Percentiles rank a stretch among this genome's conserved stretches.
Conservation (phyloP, 805 yeast species). For the Ogataea neopini region DNA sequence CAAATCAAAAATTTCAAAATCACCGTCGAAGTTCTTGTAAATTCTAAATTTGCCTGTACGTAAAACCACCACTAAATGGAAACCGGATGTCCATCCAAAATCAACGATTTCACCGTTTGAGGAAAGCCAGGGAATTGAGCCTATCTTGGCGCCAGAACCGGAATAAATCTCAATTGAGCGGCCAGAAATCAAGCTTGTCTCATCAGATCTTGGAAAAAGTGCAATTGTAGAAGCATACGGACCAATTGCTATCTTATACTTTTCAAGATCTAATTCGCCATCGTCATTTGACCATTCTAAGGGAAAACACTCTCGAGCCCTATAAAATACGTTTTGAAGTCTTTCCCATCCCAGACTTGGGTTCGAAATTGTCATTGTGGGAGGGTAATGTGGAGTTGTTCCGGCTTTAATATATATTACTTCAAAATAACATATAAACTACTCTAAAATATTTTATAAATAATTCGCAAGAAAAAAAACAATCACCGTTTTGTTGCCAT, state of each 20-base stretch:
- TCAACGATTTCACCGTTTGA: constrained; percentile 55
- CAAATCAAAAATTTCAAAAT: constrained; percentile 55
- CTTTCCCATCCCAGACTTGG: constrained; percentile 68
- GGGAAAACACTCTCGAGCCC: constrained; percentile 57
- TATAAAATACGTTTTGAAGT: constrained; percentile 67
- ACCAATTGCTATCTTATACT: constrained; percentile 50
- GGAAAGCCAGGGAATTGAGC: constrained; percentile 42
- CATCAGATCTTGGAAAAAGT: constrained; percentile 36
- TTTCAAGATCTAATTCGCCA: constrained; percentile 32
- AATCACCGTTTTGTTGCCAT: background rate
- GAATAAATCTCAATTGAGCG: constrained; percentile 33
- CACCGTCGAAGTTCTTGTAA: constrained; percentile 67
- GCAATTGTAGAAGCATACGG: constrained; percentile 59
- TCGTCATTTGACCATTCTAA: constrained; percentile 47
- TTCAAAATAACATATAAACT: background rate
- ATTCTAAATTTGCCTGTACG: constrained; percentile 53
- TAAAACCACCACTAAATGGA: constrained; percentile 56
- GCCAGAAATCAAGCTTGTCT: background rate
- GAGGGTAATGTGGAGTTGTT: too few species aligned
- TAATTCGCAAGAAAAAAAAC: background rate
- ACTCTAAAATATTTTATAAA: background rate
- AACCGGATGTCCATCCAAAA: constrained; percentile 53
- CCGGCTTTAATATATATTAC: too few species aligned
- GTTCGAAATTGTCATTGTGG: constrained; percentile 15
- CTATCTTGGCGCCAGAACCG: constrained; percentile 36